Evolutionary conservation across 1,284 basidiomycete species (phyloP).

Genomic region (Cutaneotrichosporon mucoides): DNA sequence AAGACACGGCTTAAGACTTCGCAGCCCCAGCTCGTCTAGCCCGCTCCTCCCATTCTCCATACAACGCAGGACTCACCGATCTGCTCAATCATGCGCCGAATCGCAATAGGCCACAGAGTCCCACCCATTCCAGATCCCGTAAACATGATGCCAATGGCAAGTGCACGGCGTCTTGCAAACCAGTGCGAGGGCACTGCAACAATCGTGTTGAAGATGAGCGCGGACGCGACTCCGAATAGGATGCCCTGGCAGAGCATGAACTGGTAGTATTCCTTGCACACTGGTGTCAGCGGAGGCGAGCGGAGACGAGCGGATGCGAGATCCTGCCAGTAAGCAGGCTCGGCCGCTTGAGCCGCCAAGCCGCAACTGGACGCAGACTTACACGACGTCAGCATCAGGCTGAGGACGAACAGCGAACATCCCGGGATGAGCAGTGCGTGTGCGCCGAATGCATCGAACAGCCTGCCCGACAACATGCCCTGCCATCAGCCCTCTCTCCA

Average conservation of each 20-base stretch:
- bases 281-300: not conserved
- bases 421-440: conserved; percentile 52
- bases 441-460: conserved; percentile 27
- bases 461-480: conserved; percentile 37
- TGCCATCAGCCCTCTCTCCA: conserved; percentile 20
- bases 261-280: conserved; percentile 62
- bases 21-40: no score
- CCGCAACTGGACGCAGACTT: not conserved
- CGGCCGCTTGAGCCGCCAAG: no score
- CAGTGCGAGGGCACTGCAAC: conserved; percentile 55
- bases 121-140: conserved; percentile 45
- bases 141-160: conserved; percentile 34
- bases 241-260: conserved; percentile 26
- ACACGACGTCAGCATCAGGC: conserved; percentile 13
- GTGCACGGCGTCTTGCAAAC: conserved; percentile 39
- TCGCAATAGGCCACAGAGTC: conserved; percentile 16
- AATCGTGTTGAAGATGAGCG: conserved; percentile 54
- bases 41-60: no score
- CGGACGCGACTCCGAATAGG: conserved; percentile 33
- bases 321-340: no score
- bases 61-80: conserved; percentile 4
- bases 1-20: no score
- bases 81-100: conserved; percentile 5
- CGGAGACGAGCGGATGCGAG: no score
- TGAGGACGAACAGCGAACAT: conserved; percentile 51